phyloP scores from a whole-genome alignment of 768 basidiomycete genomes.

The Lentinula detonsa region DNA sequence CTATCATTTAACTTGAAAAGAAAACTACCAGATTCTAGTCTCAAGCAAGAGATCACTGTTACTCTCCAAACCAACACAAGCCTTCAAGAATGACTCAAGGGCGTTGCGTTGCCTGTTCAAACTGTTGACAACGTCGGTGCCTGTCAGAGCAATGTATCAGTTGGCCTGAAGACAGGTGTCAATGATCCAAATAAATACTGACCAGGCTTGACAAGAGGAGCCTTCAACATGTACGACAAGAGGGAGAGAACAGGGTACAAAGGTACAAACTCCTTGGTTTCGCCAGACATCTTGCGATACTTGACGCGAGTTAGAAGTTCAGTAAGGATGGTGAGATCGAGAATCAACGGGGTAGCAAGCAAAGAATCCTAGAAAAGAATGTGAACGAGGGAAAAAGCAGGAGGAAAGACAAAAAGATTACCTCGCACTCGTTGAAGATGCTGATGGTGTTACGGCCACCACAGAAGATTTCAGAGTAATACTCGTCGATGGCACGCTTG shows the following conservation, averaged over 20 bases:
- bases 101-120: slow-evolving; percentile 93
- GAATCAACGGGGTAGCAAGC: slow-evolving; percentile 91
- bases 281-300: slow-evolving; percentile 57
- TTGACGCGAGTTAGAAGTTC: slow-evolving; percentile 91
- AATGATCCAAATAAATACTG: slow-evolving; percentile 10
- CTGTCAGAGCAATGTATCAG: slow-evolving; percentile 19
- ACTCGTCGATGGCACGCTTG: slow-evolving; percentile 99
- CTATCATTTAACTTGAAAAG: background rate
- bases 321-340: slow-evolving; percentile 89
- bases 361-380: slow-evolving; percentile 68
- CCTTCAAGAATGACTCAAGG: slow-evolving; percentile 90
- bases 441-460: slow-evolving; percentile 92
- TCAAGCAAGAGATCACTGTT: slow-evolving; percentile 81
- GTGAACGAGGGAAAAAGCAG: slow-evolving; percentile 1
- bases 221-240: slow-evolving; percentile 96
- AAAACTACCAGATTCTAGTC: slow-evolving; percentile 78
- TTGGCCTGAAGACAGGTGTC: background rate
- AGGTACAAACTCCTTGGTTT: slow-evolving; percentile 61
- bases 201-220: slow-evolving; percentile 93
- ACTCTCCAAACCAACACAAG: slow-evolving; percentile 83
- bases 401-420: slow-evolving; percentile 21
- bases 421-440: slow-evolving; percentile 98
- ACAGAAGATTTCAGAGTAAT: slow-evolving; percentile 97
- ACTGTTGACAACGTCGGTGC: slow-evolving; percentile 92
- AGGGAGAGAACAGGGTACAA: slow-evolving; percentile 91